A percentile compares a stretch with the other conserved stretches of the same genome.
Evolutionary conservation across 495 filamentous ascomycete species (phyloP).

Genomic region (Poronia punctata): DNA sequence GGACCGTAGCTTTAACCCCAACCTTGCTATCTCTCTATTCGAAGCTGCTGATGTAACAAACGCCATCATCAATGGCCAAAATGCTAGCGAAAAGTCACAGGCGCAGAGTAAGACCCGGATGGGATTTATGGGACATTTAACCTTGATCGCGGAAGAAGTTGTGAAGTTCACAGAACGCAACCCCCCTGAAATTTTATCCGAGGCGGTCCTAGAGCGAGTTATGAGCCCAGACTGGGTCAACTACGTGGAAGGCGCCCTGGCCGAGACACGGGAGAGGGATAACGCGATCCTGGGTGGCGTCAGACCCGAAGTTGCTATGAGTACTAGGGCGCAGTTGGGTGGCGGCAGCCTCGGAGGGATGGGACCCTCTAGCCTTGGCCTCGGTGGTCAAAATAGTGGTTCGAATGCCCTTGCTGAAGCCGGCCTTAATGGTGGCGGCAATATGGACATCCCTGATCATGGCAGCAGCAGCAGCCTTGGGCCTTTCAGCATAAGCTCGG

Average conservation of each 20-base stretch:
- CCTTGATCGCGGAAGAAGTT: conserved; percentile 95
- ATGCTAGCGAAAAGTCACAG: conserved; percentile 77
- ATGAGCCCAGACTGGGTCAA: conserved; percentile 84
- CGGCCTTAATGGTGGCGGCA: conserved; percentile 52
- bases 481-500: conserved; percentile 58
- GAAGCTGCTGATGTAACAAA: conserved; percentile 83
- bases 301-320: conserved; percentile 75
- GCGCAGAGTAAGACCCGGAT: conserved; percentile 76
- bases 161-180: conserved; percentile 97
- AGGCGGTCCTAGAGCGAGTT: conserved; percentile 78
- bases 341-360: conserved; percentile 41
- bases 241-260: conserved; percentile 90
- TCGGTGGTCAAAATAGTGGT: conserved; percentile 51
- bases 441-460: conserved; percentile 60
- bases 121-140: conserved; percentile 98
- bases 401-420: conserved; percentile 73
- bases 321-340: conserved; percentile 33
- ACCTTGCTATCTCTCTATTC: conserved; percentile 88
- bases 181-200: conserved; percentile 77
- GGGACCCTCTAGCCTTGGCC: conserved; percentile 32
- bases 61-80: conserved; percentile 85
- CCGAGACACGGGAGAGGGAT: conserved; percentile 90
- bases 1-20: conserved; percentile 90
- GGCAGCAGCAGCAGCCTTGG: conserved; percentile 59
- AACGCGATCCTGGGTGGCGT: conserved; percentile 98